These are phyloP conservation scores for Phytophthora sojae DNA, from an alignment of 352 stramenopile genomes.

Conservation along the genomic window DNA sequence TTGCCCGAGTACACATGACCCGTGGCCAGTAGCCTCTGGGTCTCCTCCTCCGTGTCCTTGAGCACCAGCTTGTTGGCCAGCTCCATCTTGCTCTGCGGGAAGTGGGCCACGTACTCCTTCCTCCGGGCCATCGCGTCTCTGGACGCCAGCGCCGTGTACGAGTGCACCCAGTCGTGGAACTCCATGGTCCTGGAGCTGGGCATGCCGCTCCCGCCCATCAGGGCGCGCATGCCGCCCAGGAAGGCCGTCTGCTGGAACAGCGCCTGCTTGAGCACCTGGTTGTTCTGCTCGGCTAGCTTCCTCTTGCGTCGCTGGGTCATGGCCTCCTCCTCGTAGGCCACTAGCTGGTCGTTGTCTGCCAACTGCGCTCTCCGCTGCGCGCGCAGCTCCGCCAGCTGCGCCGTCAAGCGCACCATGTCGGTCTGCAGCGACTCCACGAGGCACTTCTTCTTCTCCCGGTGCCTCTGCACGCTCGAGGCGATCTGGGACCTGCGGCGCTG, in stretches of 20 bases:
- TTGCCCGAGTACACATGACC: conserved; percentile 46
- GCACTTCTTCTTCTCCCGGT: conserved; percentile 74
- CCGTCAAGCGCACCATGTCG: conserved; percentile 51
- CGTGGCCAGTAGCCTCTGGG: conserved; percentile 31
- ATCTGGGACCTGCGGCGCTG: conserved; percentile 65
- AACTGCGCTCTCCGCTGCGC: conserved; percentile 52
- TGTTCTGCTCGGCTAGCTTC: conserved; percentile 61
- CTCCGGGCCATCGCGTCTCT: conserved; percentile 36
- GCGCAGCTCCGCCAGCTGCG: conserved; percentile 49
- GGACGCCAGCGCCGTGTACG: conserved; percentile 62
- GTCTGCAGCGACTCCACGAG: conserved; percentile 56
- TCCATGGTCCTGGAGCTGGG: conserved; percentile 58
- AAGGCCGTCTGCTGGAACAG: conserved; percentile 76
- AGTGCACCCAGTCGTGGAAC: conserved; percentile 83
- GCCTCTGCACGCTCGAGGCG: conserved; percentile 67
- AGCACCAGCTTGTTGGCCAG: conserved; percentile 61
- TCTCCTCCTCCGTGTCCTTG: conserved; percentile 55
- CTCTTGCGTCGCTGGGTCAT: conserved; percentile 71
- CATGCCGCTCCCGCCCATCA: conserved; percentile 49
- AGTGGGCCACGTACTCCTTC: conserved; percentile 59
- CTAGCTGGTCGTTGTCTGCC: conserved; percentile 52
- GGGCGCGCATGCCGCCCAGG: conserved; percentile 53
- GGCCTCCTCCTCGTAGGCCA: conserved; percentile 65
- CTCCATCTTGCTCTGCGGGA: conserved; percentile 69
- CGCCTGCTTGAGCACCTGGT: conserved; percentile 68